Base-by-base conservation (phyloP, 2,329 filamentous ascomycete species). In the Stachybotrys chlorohalonatus region DNA sequence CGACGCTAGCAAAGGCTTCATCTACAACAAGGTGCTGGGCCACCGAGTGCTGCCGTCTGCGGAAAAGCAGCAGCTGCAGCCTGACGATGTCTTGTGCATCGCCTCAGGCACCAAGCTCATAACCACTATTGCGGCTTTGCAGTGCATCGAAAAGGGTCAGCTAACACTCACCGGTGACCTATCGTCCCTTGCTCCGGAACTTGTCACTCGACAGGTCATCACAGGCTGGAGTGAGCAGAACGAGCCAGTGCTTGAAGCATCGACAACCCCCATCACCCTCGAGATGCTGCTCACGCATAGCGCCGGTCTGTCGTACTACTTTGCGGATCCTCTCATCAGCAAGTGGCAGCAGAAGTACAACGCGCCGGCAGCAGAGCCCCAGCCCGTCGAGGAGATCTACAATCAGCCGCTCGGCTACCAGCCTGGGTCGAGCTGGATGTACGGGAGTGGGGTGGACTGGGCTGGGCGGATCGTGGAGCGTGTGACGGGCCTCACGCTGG, bases 111-210 rank as follows among this genome's bases (percentile, higher is more conserved):
- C 67, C 24, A 77, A 77, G 56, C 64, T 84, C 2, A 57, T 81
- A 53, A 74, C 80, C 2, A 73, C 74, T 1, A 73, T 84, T 52
- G 75, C 79, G 2, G 73, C 73, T 1, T 61, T 84, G n/a, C 77
- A 82, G 55, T 74, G 77, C 49, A 77, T 83, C 2, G 80, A 84
- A 39, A 70, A 75, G 7, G 78, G 78, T 0, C 63, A 75, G 0
- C 60, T 83, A 1, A 63, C 62, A 1, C 67, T 83, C 0, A 71
- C 75, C 8, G 73, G 72, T 3, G 75, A 81, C 53, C 59, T 83
- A 0, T 68, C 70, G 0, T 47, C 59, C 0, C 51, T 79, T 3
- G 66, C 76, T 1, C 81, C 80, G 0, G 77, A 79, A 36, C 68
- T 84, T 0, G 70, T 69, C 0, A 63, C 64, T 1, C 74, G 78